These are phyloP conservation scores for Umbelopsis sp. DNA, from an alignment of 192 early-diverging fungal species.

Conservation along the genomic window DNA sequence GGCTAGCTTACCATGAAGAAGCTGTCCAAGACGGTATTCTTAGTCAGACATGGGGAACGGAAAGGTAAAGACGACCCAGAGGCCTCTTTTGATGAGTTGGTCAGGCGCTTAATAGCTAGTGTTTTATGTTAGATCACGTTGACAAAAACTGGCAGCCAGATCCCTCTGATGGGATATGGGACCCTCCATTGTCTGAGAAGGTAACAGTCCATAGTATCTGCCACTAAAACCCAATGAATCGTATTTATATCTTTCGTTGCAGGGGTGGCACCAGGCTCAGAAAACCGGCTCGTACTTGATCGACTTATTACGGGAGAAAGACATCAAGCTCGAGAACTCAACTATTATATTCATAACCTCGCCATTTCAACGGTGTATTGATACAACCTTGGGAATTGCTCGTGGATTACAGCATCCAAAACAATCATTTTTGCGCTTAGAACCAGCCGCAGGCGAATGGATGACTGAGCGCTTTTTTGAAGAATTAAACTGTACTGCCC, in stretches of 20 bases:
- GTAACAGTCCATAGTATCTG: not conserved
- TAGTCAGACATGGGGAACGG: slow-evolving; percentile 42
- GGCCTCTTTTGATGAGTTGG: not conserved
- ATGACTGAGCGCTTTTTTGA: slow-evolving; percentile 42
- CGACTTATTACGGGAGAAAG: slow-evolving; percentile 19
- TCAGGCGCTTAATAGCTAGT: not conserved
- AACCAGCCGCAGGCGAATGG: slow-evolving; percentile 43
- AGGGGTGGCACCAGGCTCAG: slow-evolving; percentile 34
- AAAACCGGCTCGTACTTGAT: slow-evolving; percentile 33
- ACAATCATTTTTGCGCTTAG: slow-evolving; percentile 27
- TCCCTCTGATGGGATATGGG: slow-evolving; percentile 37
- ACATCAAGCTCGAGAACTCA: slow-evolving; percentile 22
- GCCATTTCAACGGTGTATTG: slow-evolving; percentile 45
- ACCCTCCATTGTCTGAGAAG: slow-evolving; percentile 32
- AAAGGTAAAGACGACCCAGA: slow-evolving; percentile 27
- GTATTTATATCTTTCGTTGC: slow-evolving; percentile 3
- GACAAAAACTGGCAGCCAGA: slow-evolving; percentile 38
- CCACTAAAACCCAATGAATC: not conserved
- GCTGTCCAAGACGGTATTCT: slow-evolving; percentile 32
- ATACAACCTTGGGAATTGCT: slow-evolving; percentile 35
- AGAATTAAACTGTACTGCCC: slow-evolving; percentile 29
- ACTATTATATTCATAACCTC: slow-evolving; percentile 35
- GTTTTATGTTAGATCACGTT: slow-evolving; percentile 29
- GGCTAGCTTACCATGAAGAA: not conserved
- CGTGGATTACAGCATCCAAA: slow-evolving; percentile 28